Evolutionary conservation across 345 rosid genomes (phyloP).

Genomic region (Gossypium ekmanianum): DNA sequence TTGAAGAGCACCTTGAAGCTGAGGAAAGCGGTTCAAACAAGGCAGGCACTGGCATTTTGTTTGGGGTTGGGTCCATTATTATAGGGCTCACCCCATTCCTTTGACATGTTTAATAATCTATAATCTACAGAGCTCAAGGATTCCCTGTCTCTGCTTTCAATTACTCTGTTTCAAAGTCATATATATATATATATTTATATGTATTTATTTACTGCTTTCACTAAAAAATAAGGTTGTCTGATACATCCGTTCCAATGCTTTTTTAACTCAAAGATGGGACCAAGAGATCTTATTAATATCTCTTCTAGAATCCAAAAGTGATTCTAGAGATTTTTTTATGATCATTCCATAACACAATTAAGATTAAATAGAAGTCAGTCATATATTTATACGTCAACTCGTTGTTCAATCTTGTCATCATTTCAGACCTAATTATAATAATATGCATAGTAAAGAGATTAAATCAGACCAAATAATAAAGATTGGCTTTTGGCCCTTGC

Average conservation of each 20-base stretch:
- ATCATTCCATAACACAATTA: no score
- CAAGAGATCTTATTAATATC: no score
- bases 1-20: constrained; percentile 52
- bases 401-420: no score
- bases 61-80: constrained; percentile 36
- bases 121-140: neutral
- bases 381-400: no score
- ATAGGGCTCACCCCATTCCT: constrained; percentile 27
- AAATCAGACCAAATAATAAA: neutral
- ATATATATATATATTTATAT: neutral
- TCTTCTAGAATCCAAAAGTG: no score
- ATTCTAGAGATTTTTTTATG: no score
- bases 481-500: neutral
- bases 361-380: no score
- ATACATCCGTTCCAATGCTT: no score
- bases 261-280: no score
- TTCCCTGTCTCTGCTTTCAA: neutral
- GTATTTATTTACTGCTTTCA: neutral
- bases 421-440: no score
- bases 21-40: constrained; percentile 37
- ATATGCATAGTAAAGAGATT: no score
- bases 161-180: neutral
- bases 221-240: neutral
- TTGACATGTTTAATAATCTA: constrained; percentile 6
- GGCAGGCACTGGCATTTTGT: constrained; percentile 19